Conservation (phyloP, 2,329 filamentous ascomycete species). For the Colletotrichum lentis region DNA sequence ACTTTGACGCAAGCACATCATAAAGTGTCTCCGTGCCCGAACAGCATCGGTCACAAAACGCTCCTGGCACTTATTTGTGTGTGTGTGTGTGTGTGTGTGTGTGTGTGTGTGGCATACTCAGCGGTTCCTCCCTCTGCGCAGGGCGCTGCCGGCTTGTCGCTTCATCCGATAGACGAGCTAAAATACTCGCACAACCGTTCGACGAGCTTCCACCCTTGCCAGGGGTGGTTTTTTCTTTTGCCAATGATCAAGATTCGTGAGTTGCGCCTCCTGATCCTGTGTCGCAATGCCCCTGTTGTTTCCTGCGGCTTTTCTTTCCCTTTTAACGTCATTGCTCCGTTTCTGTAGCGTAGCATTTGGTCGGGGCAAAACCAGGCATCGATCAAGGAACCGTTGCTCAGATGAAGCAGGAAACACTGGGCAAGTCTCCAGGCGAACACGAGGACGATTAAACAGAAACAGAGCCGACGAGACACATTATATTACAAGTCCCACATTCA, state of each 20-base stretch:
- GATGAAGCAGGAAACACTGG: slow-evolving; percentile 34
- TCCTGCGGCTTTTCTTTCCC: neutral
- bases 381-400: slow-evolving; percentile 22
- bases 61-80: neutral
- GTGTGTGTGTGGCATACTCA: slow-evolving; percentile 8
- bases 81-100: slow-evolving; percentile 5
- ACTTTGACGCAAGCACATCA: neutral
- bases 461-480: slow-evolving; percentile 15
- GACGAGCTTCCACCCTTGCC: slow-evolving; percentile 32
- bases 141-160: slow-evolving; percentile 34
- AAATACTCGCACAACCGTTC: slow-evolving; percentile 2
- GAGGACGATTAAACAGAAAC: slow-evolving; percentile 12
- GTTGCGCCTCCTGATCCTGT: slow-evolving; percentile 22
- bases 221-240: neutral
- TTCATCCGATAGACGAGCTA: slow-evolving; percentile 35
- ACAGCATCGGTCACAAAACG: slow-evolving; percentile 6
- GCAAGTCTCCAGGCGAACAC: slow-evolving; percentile 21
- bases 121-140: slow-evolving; percentile 33
- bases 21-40: neutral
- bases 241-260: slow-evolving; percentile 19
- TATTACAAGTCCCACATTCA: neutral
- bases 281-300: slow-evolving; percentile 3
- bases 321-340: slow-evolving; percentile 17
- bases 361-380: slow-evolving; percentile 18
- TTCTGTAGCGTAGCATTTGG: slow-evolving; percentile 24